Base-by-base conservation (phyloP, 2,329 filamentous ascomycete species). In the Exophiala alcalophila region DNA sequence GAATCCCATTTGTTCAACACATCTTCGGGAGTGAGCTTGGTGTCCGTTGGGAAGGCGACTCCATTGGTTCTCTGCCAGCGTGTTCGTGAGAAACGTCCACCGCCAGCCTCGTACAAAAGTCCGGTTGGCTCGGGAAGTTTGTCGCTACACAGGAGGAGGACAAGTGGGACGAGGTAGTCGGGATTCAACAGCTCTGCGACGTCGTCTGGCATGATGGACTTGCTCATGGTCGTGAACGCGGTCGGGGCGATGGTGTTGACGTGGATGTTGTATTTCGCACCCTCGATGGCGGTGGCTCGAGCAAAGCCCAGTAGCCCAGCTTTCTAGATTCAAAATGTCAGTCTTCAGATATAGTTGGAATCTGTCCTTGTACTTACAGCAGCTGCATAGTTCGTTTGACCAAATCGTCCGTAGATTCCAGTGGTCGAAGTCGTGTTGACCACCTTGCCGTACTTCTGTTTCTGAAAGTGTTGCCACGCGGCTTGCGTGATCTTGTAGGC, bases 111-210 rank as follows among this genome's bases (percentile, higher is more conserved):
- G 70, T 88, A 98, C 31, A 98, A 77, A 40, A 83, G 83, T 52
- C 91, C 91, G 44, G 89, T 96, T 11, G 81, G 78, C 61, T 85
- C 78, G 18, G 91, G 91, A 40, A 89, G 81, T 69, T 87, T 86
- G 71, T 97, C 92, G 11, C 79, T 83, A 64, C 81, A 86, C 44
- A 98, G 84, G 30, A 90, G 81, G 41, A 91, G 80, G 40, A 97
- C 89, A 27, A 97, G 71, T 47, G 92, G 92, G 37, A 91, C 92
- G 65, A 97, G 90, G 69, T 95, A 96, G 64, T 97, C 91, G 48
- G 92, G 92, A 81, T 97, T 97, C 77, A 97, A 94, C 32, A 91
- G 90, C 72, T 96, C 89, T n/a, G 97, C 89, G 72, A 97, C 81
- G 73, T 97, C 92, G 69, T 95, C 88, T 21, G 92, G 91, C 75